Percentiles rank a stretch among this genome's conserved stretches.
phyloP scores from a whole-genome alignment of 805 yeast genomes.

The Ogataea glucozyma region DNA sequence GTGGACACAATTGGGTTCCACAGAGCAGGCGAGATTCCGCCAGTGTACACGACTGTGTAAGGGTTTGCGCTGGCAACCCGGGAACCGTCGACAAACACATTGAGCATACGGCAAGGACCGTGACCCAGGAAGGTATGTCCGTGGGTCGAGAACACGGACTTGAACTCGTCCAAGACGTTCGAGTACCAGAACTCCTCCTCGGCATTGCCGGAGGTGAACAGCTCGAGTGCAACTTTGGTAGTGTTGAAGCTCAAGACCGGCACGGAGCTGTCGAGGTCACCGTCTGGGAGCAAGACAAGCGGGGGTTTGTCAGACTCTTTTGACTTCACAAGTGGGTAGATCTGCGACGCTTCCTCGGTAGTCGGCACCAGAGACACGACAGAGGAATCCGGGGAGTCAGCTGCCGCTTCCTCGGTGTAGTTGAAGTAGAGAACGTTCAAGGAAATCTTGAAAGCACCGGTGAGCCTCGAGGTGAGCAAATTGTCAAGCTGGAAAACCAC shows the following conservation, averaged over 20 bases:
- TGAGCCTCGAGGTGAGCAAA: constrained; percentile 49
- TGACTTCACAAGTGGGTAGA: constrained; percentile 40
- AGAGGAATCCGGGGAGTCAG: neutral
- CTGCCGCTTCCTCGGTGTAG: constrained; percentile 3
- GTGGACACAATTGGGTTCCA: constrained; percentile 82
- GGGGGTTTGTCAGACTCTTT: constrained; percentile 40
- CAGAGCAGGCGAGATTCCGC: constrained; percentile 76
- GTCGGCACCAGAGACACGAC: constrained; percentile 27
- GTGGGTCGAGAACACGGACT: constrained; percentile 39
- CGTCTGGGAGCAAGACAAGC: constrained; percentile 45
- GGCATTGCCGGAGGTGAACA: constrained; percentile 73
- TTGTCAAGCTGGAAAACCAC: constrained; percentile 68
- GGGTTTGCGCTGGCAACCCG: constrained; percentile 67
- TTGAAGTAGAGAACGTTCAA: constrained; percentile 54
- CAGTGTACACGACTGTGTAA: constrained; percentile 73
- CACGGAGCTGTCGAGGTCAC: constrained; percentile 38
- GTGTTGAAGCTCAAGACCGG: constrained; percentile 55
- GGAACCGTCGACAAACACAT: constrained; percentile 58
- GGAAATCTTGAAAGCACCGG: constrained; percentile 60
- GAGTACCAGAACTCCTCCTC: constrained; percentile 85
- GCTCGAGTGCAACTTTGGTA: constrained; percentile 55
- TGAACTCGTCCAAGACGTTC: constrained; percentile 51
- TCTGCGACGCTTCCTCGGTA: constrained; percentile 40
- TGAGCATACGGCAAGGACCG: constrained; percentile 71
- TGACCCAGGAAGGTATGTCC: constrained; percentile 53